phyloP scores from a whole-genome alignment of 2,329 filamentous ascomycete species.

The Helotiales sp. region DNA sequence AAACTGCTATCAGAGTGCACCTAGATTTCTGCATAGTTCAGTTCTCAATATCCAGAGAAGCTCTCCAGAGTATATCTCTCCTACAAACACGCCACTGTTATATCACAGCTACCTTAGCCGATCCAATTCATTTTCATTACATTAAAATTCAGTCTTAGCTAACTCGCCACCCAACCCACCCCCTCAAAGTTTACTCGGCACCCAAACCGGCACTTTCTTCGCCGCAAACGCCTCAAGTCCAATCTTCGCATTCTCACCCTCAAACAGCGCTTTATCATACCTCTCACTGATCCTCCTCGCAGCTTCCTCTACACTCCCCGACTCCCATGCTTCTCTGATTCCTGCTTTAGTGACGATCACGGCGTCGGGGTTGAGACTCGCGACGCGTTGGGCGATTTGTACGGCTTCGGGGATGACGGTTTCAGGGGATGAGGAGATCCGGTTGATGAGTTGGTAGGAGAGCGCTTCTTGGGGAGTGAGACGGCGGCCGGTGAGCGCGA shows the following conservation, averaged over 20 bases:
- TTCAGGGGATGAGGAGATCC: conserved; percentile 53
- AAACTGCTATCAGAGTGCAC: too few relatives aligned
- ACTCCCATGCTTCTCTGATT: conserved; percentile 74
- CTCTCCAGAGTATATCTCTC: too few relatives aligned
- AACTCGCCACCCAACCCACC: neutral
- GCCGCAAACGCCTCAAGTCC: conserved; percentile 78
- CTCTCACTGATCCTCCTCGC: conserved; percentile 64
- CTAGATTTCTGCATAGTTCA: too few relatives aligned
- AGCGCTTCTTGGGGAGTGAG: conserved; percentile 65
- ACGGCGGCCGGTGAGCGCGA: conserved; percentile 67
- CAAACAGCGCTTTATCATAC: conserved; percentile 58
- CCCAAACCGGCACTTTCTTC: conserved; percentile 72
- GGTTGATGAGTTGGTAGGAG: conserved; percentile 71
- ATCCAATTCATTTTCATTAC: too few relatives aligned
- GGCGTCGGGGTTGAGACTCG: conserved; percentile 71
- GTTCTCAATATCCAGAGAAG: too few relatives aligned
- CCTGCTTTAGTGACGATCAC: conserved; percentile 75
- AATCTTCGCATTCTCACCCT: conserved; percentile 74
- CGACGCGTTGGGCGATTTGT: conserved; percentile 63
- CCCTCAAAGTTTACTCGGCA: conserved; percentile 60
- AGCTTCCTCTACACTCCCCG: conserved; percentile 58
- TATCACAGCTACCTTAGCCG: too few relatives aligned
- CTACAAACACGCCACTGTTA: too few relatives aligned
- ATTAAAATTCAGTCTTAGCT: too few relatives aligned
- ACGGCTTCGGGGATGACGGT: conserved; percentile 62